Evolutionary conservation across 1,284 basidiomycete genomes (phyloP).

Genomic region (Marasmius oreades): DNA sequence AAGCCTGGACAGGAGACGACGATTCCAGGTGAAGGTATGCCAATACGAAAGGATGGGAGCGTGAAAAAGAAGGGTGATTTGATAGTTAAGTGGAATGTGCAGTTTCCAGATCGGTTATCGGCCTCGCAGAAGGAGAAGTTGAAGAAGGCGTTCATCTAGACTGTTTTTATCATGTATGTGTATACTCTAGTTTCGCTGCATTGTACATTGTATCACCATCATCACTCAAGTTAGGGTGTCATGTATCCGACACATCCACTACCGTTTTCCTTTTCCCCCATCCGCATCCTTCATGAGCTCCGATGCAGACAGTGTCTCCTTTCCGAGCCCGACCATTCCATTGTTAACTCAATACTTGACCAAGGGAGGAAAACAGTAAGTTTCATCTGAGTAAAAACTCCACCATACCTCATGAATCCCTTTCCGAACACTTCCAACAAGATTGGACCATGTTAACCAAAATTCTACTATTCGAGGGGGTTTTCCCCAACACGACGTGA

Average conservation of each 20-base stretch:
- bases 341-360: neutral
- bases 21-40: conserved; percentile 85
- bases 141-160: conserved; percentile 64
- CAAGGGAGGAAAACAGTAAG: too few species aligned
- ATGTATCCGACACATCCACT: neutral
- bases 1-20: conserved; percentile 77
- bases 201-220: conserved; percentile 5
- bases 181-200: neutral
- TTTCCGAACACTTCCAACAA: conserved; percentile 12
- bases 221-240: neutral
- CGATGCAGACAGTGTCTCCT: conserved; percentile 5
- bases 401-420: conserved; percentile 10
- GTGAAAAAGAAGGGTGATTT: conserved; percentile 79
- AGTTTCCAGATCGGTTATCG: conserved; percentile 78
- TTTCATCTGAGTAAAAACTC: neutral
- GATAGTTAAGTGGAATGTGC: conserved; percentile 78
- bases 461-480: neutral
- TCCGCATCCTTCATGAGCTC: conserved; percentile 9
- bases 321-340: conserved; percentile 5
- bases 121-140: conserved; percentile 76
- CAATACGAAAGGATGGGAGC: conserved; percentile 77
- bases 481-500: conserved; percentile 8
- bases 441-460: conserved; percentile 5
- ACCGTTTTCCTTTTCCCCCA: conserved; percentile 11
- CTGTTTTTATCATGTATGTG: conserved; percentile 6